Evolutionary conservation across 495 filamentous ascomycete species (phyloP), one percentile per base, ranked within the genome.

Genomic region (Penicillium malachiteum): DNA sequence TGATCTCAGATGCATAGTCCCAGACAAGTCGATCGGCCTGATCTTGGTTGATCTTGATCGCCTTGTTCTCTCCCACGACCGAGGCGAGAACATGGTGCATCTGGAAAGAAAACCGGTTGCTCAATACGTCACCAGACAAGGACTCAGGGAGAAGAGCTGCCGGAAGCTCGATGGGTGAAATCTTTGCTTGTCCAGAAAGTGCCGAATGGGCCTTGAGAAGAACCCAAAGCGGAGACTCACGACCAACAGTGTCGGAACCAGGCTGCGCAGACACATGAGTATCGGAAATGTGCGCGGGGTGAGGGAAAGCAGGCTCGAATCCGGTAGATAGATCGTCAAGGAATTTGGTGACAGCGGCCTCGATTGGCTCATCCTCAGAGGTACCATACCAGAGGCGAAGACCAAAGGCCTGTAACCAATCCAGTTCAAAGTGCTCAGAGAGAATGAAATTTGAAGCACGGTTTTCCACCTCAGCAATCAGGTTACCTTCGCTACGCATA

Each of bases 401-500:
- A 12, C 90, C 95, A 67, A 98, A 96, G 1, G 91, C 87, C 59
- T 94, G 91, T 69, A 87, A 83, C 94, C 94, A 98, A 67, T 95
- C 87, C 33, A 98, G 76, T 7, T 85, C 82, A 64, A 97, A 98
- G 13, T 84, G 83, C 56, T 88, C 80, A 5, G 89, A 86, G 51
- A 97, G 86, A 37, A 82, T 77, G 59, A 97, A 96, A 1, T 84
- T 84, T 13, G 81, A 80, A 7, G 86, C 81, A 44, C 87, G 82
- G 70, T 96, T 88, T 67, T 98, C 94, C 2, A 84, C 59, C 7
- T 79, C 83, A 48, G 83, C 84, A 6, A 59, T 63, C 0, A 73
- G 63, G 54, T 87, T 85, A 17, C 94, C 93, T 39, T 91, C 84
- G 52, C 88, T 90, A 38, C 85, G 81, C 53, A 88, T 85, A 26